Conservation (phyloP, 2,329 filamentous ascomycete species). For the Fusarium chlamydosporum region DNA sequence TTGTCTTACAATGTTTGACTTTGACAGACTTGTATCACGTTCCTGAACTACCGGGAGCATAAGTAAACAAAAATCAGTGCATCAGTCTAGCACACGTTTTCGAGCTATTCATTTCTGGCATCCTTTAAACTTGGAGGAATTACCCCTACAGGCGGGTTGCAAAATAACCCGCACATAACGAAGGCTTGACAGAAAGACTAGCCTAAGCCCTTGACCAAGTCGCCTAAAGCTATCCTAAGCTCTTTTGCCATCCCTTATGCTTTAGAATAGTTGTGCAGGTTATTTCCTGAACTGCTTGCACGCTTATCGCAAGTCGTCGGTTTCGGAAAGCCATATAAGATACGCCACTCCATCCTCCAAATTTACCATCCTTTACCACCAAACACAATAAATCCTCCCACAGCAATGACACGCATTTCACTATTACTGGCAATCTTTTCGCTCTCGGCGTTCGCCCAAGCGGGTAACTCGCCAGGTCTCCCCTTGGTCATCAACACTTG, state of each 20-base stretch:
- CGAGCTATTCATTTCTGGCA: not conserved
- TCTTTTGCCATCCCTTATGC: too few relatives aligned
- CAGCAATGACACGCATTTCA: conserved; percentile 22
- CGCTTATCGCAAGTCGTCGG: conserved; percentile 22
- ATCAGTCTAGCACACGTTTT: not conserved
- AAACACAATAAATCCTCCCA: not conserved
- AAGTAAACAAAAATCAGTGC: not conserved
- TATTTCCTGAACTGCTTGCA: too few relatives aligned
- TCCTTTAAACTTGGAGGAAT: not conserved
- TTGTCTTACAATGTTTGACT: conserved; percentile 28
- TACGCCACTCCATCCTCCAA: conserved; percentile 28
- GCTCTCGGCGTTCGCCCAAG: conserved; percentile 24
- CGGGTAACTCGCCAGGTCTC: conserved; percentile 56
- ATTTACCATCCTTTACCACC: not conserved
- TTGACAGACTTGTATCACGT: conserved; percentile 10
- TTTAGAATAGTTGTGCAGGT: too few relatives aligned
- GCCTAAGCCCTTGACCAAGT: too few relatives aligned
- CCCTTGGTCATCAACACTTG: conserved; percentile 70
- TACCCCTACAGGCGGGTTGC: too few relatives aligned
- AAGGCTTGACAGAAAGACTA: too few relatives aligned
- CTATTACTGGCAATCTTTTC: conserved; percentile 27
- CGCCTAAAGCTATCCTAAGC: too few relatives aligned
- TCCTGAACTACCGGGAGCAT: not conserved
- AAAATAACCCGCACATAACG: too few relatives aligned
- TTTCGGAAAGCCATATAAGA: conserved; percentile 32